Percentiles rank a stretch among this genome's conserved stretches.
Evolutionary conservation across 1,284 basidiomycete species (phyloP).

Genomic region (Phlebopus sp.): DNA sequence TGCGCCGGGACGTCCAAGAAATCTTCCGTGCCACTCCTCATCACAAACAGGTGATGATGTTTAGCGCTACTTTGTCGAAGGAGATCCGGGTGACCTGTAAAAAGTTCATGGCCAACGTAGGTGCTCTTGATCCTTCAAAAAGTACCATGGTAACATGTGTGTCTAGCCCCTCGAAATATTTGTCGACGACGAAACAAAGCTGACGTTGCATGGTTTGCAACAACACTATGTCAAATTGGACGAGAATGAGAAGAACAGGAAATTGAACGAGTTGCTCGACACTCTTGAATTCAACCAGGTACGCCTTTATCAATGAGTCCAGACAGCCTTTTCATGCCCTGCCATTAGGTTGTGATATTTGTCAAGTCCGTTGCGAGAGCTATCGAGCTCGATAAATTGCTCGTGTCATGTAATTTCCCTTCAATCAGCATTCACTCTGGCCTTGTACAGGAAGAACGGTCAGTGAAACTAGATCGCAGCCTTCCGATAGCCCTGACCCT

Average conservation of each 20-base stretch:
- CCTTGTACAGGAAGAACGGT: conserved; percentile 94
- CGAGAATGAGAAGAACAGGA: conserved; percentile 95
- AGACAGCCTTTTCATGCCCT: background rate
- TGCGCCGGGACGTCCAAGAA: conserved; percentile 99
- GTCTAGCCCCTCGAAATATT: conserved; percentile 96
- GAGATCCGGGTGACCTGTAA: conserved; percentile 98
- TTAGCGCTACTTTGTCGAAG: conserved; percentile 97
- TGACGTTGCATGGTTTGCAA: conserved; percentile 97
- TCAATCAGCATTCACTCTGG: conserved; percentile 97
- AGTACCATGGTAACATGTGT: background rate
- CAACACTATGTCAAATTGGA: conserved; percentile 98
- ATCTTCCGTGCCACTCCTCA: conserved; percentile 99
- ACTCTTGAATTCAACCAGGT: conserved; percentile 99
- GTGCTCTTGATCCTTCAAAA: conserved; percentile 33
- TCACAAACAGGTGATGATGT: conserved; percentile 99
- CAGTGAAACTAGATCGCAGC: conserved; percentile 26
- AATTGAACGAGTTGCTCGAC: conserved; percentile 95
- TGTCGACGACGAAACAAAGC: conserved; percentile 98
- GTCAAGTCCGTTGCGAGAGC: conserved; percentile 98
- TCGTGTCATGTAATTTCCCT: conserved; percentile 98
- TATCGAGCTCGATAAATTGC: conserved; percentile 92
- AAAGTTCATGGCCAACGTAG: conserved; percentile 99
- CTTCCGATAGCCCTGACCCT: conserved; percentile 1
- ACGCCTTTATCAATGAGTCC: conserved; percentile 12
- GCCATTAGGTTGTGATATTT: conserved; percentile 90